Evolutionary conservation across 257 asterid species (phyloP), one percentile per base, ranked within the genome.

Genomic region (Solanum infundibuliforme): DNA sequence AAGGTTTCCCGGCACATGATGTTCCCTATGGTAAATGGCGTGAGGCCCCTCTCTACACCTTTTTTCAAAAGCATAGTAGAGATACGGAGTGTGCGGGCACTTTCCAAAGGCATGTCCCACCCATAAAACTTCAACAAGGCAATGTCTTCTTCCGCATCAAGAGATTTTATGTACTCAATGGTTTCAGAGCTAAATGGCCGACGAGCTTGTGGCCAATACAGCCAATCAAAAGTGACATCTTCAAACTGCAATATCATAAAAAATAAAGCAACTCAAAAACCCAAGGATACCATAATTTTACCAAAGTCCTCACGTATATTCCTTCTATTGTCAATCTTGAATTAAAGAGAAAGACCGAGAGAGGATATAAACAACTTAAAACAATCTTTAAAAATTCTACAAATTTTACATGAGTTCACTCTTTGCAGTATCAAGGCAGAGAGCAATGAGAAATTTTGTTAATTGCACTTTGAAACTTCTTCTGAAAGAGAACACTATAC

Each of bases 1-100:
- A 95, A 90, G 2, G 93, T 94, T 38, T 93, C 93, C 84, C 98
- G 91, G 92, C 98, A 95, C 95, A 95, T 93, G 79, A 96, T 91
- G 91, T 82, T 94, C 86, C 98, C 98, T 68, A 96, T 96, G 73
- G 89, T 90, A 77, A 87, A 95, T 21, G 98, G 96, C 11, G 98
- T 93, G n/a, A 97, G 94, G 74, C 97, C 95, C 84, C 91, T 95
- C 43, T 91, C 91, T 5, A 92, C 94, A 7, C 98, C 98, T 92
- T 95, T 97, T 93, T 97, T 95, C 84, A 97, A 91, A 81, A 97
- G 97, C 99, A 97, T 95, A 20, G 98, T 97, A 85, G 99, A 95
- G 89, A 95, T 92, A 23, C 93, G 96, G 20, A 97, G 92, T 10
- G 93, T 92, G 41, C 93, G 95, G 11, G 98, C 98, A 89, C 94